phyloP scores from a whole-genome alignment of 441 rosid genomes.

The Pelargonium citronellum region DNA sequence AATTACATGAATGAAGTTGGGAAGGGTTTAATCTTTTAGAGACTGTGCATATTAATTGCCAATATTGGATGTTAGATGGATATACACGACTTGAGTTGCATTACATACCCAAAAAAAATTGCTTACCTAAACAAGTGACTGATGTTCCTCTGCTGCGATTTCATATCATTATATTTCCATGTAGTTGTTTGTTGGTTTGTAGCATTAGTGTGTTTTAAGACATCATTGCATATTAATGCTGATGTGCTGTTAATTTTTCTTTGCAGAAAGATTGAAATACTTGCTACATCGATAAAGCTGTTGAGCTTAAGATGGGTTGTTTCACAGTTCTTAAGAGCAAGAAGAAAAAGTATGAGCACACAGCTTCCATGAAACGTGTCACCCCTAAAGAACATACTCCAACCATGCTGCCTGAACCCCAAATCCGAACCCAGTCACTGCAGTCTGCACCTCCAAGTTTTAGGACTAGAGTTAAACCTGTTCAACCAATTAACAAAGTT shows the following conservation, averaged over 20 bases:
- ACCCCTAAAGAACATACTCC: constrained; percentile 55
- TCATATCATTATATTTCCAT: neutral
- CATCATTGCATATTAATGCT: neutral
- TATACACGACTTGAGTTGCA: too few relatives aligned
- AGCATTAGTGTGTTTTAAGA: neutral
- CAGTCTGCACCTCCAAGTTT: constrained; percentile 96
- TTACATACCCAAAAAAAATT: too few relatives aligned
- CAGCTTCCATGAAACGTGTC: constrained; percentile 37
- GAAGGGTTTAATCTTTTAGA: too few relatives aligned
- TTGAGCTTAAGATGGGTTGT: constrained; percentile 60
- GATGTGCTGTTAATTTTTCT: neutral
- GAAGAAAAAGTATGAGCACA: constrained; percentile 63
- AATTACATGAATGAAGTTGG: too few relatives aligned
- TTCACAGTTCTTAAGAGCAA: constrained; percentile 66
- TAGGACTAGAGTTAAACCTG: constrained; percentile 71
- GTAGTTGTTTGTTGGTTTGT: neutral
- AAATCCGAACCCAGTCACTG: constrained; percentile 48
- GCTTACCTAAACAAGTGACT: neutral
- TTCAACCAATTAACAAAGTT: constrained; percentile 37
- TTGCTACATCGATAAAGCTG: neutral
- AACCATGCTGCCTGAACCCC: constrained; percentile 74
- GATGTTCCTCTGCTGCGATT: neutral
- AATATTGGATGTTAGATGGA: too few relatives aligned
- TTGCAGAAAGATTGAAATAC: neutral
- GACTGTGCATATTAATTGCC: too few relatives aligned